Evolutionary conservation across 345 rosid species (phyloP).

Genomic region (Eucalyptus curtisii): DNA sequence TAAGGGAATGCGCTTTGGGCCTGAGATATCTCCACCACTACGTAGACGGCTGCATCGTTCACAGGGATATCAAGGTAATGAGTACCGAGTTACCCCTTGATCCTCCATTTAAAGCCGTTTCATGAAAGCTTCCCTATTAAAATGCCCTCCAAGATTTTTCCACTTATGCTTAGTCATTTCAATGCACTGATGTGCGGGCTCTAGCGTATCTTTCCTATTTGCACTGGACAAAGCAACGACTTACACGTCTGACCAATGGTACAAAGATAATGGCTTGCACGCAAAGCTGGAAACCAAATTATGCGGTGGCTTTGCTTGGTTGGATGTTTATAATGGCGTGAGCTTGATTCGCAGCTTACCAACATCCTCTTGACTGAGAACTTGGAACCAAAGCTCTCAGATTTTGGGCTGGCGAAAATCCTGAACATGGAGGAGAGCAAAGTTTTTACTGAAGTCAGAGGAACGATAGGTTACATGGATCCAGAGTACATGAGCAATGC

Average conservation of each 20-base stretch:
- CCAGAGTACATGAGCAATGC: conserved; percentile 68
- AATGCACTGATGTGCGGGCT: not conserved
- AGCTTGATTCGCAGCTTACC: conserved; percentile 32
- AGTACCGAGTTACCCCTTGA: not conserved
- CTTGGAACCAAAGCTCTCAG: conserved; percentile 48
- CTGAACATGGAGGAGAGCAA: conserved; percentile 64
- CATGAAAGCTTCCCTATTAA: not conserved
- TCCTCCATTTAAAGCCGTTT: not conserved
- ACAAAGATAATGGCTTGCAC: not conserved
- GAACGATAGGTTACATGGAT: conserved; percentile 71
- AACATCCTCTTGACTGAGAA: conserved; percentile 57
- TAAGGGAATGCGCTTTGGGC: conserved; percentile 41
- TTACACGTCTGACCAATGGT: not conserved
- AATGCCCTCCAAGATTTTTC: not conserved
- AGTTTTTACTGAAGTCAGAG: conserved; percentile 68
- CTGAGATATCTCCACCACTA: conserved; percentile 46
- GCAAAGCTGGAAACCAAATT: not conserved
- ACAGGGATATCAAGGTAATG: conserved; percentile 57
- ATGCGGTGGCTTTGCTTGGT: not conserved
- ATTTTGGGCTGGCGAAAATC: conserved; percentile 60
- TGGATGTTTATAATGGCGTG: not conserved
- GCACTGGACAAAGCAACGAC: not conserved
- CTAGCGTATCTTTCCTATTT: not conserved
- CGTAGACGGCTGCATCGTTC: conserved; percentile 59
- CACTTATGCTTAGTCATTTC: not conserved